Evolutionary conservation across 495 filamentous ascomycete species (phyloP), one percentile per base, ranked within the genome.

Genomic region (Astrothelium subdiscretum): DNA sequence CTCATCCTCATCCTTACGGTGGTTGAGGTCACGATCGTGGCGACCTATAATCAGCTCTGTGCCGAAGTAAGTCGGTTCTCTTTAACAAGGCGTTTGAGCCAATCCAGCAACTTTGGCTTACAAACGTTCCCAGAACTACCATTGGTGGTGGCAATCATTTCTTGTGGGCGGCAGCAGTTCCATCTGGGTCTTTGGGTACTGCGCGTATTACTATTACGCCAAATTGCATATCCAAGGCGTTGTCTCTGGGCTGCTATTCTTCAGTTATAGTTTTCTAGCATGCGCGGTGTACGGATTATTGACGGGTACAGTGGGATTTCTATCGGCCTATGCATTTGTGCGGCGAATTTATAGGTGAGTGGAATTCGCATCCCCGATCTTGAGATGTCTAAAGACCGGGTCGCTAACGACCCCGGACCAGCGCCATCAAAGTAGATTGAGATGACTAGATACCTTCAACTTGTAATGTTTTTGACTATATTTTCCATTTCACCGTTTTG

Each of bases 61-160:
- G 76, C 83, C 12, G 92, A 89, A 76, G 82, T 82, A 76, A 70
- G 76, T 63, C 29, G 31, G 11, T 31, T 65, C 8, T 32, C 35
- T 58, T 29, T 32, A 26, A 31, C 13, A 58, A 18, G 51, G 20
- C 27, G n/a, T 1, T 35, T 20, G 31, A 32, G 31, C 18, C 52
- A 15, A n/a, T 26, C 32, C 26, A 31, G 5, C 2, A n/a, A 57
- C 6, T 1, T 29, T 15, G 12, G 60, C 48, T 61, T 11, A 29
- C 62, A 62, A 59, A 52, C 43, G 22, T n/a, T 60, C 11, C 54
- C 61, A 91, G 85, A 92, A 96, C 71, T 90, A 95, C 73, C 81
- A 94, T 71, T 97, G 92, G 92, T 95, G 89, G 90, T 96, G 91
- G 91, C 87, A 90, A 70, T 90, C 87, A 65, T 94, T 97, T 77